phyloP scores from a whole-genome alignment of 108 stramenopile genomes.

The Nitzschia putrida region DNA sequence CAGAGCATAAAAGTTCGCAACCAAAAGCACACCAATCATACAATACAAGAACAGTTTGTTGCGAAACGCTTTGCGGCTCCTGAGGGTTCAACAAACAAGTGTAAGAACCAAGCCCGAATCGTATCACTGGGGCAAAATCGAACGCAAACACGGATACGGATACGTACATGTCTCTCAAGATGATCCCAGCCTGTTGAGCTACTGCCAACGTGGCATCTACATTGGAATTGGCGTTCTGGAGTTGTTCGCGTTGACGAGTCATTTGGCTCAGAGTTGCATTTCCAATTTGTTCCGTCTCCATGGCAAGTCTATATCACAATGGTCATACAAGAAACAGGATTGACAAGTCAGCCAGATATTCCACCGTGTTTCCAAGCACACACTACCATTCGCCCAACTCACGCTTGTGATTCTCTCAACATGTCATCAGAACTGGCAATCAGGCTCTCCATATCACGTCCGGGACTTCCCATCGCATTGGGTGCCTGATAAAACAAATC shows the following conservation, averaged over 20 bases:
- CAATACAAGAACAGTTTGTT: constrained; percentile 66
- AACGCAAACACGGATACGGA: neutral
- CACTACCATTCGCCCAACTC: constrained; percentile 19
- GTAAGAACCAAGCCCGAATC: neutral
- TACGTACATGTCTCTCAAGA: constrained; percentile 54
- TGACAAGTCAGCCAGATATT: too few relatives aligned
- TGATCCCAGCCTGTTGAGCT: constrained; percentile 56
- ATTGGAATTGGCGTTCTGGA: constrained; percentile 51
- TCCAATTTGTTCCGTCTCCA: constrained; percentile 78
- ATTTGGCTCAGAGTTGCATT: constrained; percentile 59
- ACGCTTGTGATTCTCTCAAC: constrained; percentile 70
- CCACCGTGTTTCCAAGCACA: neutral
- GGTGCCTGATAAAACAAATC: constrained; percentile 53
- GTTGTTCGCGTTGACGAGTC: constrained; percentile 78
- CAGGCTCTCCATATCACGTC: constrained; percentile 48
- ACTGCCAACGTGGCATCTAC: constrained; percentile 47
- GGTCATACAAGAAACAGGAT: too few relatives aligned
- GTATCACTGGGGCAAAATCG: neutral
- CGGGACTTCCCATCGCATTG: constrained; percentile 16
- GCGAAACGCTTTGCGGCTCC: constrained; percentile 53
- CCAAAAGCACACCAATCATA: constrained; percentile 56
- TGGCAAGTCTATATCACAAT: constrained; percentile 51
- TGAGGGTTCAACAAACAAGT: constrained; percentile 13
- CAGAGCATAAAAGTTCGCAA: constrained; percentile 58
- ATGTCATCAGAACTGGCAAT: constrained; percentile 68